phyloP scores from a whole-genome alignment of 495 filamentous ascomycete species.

The Echria macrotheca region DNA sequence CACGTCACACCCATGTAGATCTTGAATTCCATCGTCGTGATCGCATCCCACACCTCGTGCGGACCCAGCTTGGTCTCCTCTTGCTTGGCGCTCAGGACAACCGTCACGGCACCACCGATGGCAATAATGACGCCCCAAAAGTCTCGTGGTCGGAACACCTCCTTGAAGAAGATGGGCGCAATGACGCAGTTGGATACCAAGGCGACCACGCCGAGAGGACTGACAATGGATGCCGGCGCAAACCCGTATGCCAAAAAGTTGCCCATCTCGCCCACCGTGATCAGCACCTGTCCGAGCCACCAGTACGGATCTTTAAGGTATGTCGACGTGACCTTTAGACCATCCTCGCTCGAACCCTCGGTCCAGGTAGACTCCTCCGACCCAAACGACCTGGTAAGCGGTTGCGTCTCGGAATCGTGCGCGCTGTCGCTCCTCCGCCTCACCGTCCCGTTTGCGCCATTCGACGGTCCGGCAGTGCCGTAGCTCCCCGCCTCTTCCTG shows the following conservation, averaged over 20 bases:
- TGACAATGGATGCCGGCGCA: constrained; percentile 97
- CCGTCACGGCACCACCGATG: constrained; percentile 80
- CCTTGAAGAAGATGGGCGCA: constrained; percentile 87
- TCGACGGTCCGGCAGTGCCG: constrained; percentile 14
- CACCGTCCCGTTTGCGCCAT: constrained; percentile 22
- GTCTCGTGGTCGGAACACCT: constrained; percentile 79
- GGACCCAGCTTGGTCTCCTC: constrained; percentile 88
- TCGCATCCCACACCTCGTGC: constrained; percentile 81
- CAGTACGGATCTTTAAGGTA: constrained; percentile 91
- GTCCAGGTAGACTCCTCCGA: constrained; percentile 38
- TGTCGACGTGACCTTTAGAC: constrained; percentile 32
- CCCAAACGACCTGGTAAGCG: constrained; percentile 41
- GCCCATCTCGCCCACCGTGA: constrained; percentile 87
- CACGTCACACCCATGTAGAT: constrained; percentile 77
- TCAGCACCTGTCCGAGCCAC: constrained; percentile 89
- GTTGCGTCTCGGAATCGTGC: constrained; percentile 38
- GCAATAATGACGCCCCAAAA: constrained; percentile 81
- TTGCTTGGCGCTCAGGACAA: constrained; percentile 86
- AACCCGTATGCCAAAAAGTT: constrained; percentile 98
- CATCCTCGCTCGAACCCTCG: constrained; percentile 27
- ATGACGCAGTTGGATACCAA: constrained; percentile 95
- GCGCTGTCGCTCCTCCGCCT: constrained; percentile 26
- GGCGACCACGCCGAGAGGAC: constrained; percentile 89
- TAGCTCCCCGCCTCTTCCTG: constrained; percentile 24
- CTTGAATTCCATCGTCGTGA: constrained; percentile 85